These are phyloP conservation scores for Colletotrichum sp. DNA, from an alignment of 2,329 filamentous ascomycete species.

Conservation along the genomic window DNA sequence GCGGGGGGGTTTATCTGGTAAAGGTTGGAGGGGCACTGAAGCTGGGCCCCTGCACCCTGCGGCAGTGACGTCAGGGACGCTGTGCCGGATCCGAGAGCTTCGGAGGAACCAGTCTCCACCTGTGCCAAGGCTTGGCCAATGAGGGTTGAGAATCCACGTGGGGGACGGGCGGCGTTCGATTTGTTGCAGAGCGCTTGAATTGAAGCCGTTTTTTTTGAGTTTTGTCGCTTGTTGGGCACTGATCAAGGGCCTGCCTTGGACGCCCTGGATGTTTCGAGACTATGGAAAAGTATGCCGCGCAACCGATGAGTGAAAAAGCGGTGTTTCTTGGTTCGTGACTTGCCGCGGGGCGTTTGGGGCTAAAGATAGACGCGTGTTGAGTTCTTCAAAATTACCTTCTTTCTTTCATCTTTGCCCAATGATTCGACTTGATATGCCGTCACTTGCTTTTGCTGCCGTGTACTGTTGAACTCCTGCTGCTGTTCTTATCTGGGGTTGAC, in stretches of 20 bases:
- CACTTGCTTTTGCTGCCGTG: background rate
- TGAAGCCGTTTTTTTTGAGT: background rate
- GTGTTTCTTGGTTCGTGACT: background rate
- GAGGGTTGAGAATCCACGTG: background rate
- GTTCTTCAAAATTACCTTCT: background rate
- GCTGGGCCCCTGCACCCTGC: background rate
- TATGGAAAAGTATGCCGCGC: background rate
- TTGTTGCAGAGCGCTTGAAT: background rate
- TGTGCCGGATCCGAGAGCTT: background rate
- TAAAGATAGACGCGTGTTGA: background rate
- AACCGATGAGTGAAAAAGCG: background rate
- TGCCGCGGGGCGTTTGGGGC: background rate
- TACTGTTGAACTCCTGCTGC: background rate
- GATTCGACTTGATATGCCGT: background rate
- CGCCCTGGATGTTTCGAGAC: background rate
- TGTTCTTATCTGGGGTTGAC: background rate
- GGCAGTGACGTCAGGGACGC: background rate
- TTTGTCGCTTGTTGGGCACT: background rate
- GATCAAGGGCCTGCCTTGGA: background rate
- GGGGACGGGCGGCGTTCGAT: background rate
- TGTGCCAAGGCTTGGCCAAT: constrained; percentile 14
- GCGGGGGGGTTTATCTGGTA: background rate
- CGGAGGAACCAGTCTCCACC: background rate
- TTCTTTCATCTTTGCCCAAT: background rate
- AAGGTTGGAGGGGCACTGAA: background rate